Percentiles rank a stretch among this genome's conserved stretches.
Evolutionary conservation across 257 asterid genomes (phyloP).

Genomic region (Fraxinus pennsylvanica): DNA sequence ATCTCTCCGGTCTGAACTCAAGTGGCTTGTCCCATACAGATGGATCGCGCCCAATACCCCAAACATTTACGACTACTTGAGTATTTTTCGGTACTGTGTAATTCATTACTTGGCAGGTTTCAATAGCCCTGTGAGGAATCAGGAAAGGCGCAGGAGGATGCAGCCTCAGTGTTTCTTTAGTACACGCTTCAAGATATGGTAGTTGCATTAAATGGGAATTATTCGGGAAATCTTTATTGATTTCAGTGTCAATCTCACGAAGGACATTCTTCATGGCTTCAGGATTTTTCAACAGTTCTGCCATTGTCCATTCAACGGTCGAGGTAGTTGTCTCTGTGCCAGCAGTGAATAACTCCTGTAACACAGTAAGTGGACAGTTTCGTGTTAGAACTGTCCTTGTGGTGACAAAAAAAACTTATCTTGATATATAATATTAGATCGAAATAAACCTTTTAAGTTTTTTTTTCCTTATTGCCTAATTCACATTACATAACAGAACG

Average conservation of each 20-base stretch:
- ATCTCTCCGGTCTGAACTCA: background rate
- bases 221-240: background rate
- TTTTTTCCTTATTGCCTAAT: too few relatives aligned
- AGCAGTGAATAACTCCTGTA: constrained; percentile 10
- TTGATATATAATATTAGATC: too few relatives aligned
- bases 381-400: too few relatives aligned
- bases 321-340: constrained; percentile 25
- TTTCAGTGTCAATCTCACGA: background rate
- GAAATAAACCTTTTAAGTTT: too few relatives aligned
- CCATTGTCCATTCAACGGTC: constrained; percentile 22
- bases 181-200: background rate
- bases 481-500: too few relatives aligned
- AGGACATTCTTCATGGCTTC: constrained; percentile 8
- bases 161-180: background rate
- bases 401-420: too few relatives aligned
- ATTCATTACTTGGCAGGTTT: background rate
- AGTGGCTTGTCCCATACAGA: background rate
- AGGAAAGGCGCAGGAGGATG: background rate
- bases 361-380: background rate
- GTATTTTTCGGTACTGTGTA: background rate
- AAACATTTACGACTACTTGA: background rate
- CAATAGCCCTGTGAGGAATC: background rate
- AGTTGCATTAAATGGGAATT: background rate
- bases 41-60: background rate
- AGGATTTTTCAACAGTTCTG: constrained; percentile 10